Percentiles rank a stretch among this genome's conserved stretches.
phyloP scores from a whole-genome alignment of 441 rosid species.

The Gossypium gossypioides region DNA sequence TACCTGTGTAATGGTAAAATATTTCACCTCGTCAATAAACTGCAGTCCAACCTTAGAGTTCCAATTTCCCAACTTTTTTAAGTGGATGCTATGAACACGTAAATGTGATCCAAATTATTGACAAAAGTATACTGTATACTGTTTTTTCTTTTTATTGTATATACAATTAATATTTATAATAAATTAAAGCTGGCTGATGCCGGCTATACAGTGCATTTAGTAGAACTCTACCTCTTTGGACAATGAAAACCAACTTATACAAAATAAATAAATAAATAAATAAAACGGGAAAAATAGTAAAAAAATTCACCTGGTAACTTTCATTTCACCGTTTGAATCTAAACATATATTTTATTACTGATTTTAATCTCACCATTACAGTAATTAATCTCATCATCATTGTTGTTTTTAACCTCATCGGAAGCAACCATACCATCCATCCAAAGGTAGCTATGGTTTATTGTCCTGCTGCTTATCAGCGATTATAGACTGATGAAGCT shows the following conservation, averaged over 20 bases:
- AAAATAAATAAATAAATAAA: background rate
- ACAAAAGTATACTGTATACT: background rate
- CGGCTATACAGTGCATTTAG: background rate
- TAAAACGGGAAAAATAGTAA: no score
- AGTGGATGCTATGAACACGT: no score
- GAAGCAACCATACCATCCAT: no score
- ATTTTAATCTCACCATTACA: no score
- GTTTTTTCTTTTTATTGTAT: background rate
- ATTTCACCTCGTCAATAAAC: background rate
- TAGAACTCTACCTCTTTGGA: background rate
- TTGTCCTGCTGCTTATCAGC: background rate
- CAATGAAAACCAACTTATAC: background rate
- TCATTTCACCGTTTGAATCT: no score
- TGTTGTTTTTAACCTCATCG: no score
- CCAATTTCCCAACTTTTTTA: background rate
- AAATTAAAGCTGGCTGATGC: background rate
- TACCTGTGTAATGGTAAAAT: background rate
- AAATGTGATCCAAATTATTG: background rate
- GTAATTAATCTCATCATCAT: no score
- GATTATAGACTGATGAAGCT: background rate
- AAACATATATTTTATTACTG: no score
- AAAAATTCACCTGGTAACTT: background rate
- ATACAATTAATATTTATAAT: background rate
- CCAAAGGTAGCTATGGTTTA: no score
- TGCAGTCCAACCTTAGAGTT: background rate